Base-by-base conservation (phyloP, 148 eudicot genomes). In the Gaultheria prostrata region DNA sequence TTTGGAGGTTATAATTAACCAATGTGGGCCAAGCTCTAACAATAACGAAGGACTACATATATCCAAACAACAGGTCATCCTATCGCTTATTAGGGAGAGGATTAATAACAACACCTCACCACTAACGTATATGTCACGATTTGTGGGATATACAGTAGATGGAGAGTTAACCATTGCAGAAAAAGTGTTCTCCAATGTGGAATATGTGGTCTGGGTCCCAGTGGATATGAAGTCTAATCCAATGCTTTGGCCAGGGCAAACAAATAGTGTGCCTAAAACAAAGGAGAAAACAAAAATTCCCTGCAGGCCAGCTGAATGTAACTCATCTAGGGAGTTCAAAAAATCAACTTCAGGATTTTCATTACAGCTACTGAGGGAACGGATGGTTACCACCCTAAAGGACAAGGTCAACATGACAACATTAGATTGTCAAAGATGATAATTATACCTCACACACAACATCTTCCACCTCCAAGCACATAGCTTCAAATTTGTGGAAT, bases 391-490 rank as follows among this genome's bases (percentile, higher is more conserved):
- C 57, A 28, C 61, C 59, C 61, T 13, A 49, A 24, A 30, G 57
- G 35, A 77, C 39, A 50, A 76, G 32, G 39, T 78, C 17, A 0
- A 17, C 8, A n/a, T n/a, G 39, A 53, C 17, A 0, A 17, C 43
- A 39, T 39, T 39, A 39, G 43, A 39, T 39, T 39, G 43, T 39
- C 43, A 85, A 70, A 14, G 12, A 57, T 24, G 69, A 49, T 21
- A 21, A 26, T 21, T 20, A 82, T 92, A 94, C 98, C 97, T 93
- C 82, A 76, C 83, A 90, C 80, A 95, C 88, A 74, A 73, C 85
- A 84, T 95, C 98, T 83, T 95, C 98, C 45, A 88, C 93, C 86
- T 95, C 98, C 89, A 91, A 86, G 82, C 94, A 93, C 94, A 94
- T 87, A 30, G 94, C 86, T 86, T 94, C 98, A 71, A 94, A 91